Conservation (phyloP, 139 green algal genomes). For the Picocystis salinarum region DNA sequence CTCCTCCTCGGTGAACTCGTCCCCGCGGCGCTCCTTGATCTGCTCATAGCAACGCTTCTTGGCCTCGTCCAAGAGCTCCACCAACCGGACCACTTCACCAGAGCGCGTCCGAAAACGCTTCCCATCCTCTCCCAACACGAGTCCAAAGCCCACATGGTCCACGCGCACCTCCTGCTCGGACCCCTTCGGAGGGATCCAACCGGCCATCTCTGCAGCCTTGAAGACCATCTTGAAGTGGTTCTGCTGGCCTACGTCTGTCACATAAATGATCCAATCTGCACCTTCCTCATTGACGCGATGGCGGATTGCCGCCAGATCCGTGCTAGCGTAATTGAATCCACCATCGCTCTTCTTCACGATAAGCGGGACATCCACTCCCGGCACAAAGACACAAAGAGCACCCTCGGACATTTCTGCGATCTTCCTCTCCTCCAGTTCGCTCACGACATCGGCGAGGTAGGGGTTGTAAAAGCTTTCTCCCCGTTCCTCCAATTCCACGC, state of each 20-base stretch:
- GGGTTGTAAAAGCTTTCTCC: slow-evolving; percentile 97
- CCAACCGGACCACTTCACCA: slow-evolving; percentile 60
- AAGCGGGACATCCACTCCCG: slow-evolving; percentile 49
- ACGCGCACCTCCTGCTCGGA: slow-evolving; percentile 21
- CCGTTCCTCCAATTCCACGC: slow-evolving; percentile 58
- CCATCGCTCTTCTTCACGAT: slow-evolving; percentile 93
- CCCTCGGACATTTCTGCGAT: slow-evolving; percentile 61
- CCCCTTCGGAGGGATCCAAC: background rate
- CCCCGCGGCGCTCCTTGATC: slow-evolving; percentile 31
- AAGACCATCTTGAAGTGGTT: slow-evolving; percentile 73
- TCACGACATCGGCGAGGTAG: slow-evolving; percentile 50
- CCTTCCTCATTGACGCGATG: slow-evolving; percentile 73
- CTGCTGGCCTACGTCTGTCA: slow-evolving; percentile 82
- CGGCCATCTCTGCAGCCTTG: slow-evolving; percentile 32
- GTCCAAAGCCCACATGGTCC: slow-evolving; percentile 85
- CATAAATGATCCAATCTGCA: slow-evolving; percentile 92
- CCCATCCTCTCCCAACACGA: slow-evolving; percentile 89
- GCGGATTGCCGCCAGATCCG: slow-evolving; percentile 72
- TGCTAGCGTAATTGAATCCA: slow-evolving; percentile 87
- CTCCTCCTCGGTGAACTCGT: slow-evolving; percentile 1
- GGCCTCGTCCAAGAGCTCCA: slow-evolving; percentile 92
- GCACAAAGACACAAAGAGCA: slow-evolving; percentile 39
- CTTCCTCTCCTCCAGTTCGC: slow-evolving; percentile 42
- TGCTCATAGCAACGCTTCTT: slow-evolving; percentile 32
- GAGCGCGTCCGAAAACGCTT: slow-evolving; percentile 62